These are phyloP conservation scores for rapeseed (Brassica napus) DNA, from an alignment of 345 rosid species.

Conservation along the genomic window DNA sequence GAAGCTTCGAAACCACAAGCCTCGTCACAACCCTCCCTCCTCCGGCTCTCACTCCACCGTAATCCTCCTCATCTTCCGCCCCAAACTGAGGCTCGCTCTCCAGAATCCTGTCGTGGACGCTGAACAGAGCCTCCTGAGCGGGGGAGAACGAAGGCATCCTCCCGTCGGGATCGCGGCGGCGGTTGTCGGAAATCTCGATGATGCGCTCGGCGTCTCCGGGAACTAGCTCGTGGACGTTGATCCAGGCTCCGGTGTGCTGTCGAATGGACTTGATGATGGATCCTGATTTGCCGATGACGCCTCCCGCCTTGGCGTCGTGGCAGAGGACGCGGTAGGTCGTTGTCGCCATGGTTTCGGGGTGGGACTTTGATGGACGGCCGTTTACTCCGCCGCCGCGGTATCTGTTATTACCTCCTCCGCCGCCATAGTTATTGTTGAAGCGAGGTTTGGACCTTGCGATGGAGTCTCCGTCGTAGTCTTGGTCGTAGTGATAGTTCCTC, in stretches of 20 bases:
- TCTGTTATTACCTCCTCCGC: constrained; percentile 28
- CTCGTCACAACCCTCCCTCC: constrained; percentile 75
- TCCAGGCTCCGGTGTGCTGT: constrained; percentile 97
- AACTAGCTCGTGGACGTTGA: constrained; percentile 91
- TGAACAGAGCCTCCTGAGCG: constrained; percentile 86
- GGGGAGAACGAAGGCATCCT: constrained; percentile 91
- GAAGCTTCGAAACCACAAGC: constrained; percentile 87
- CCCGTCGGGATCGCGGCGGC: constrained; percentile 94
- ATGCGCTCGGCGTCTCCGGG: constrained; percentile 91
- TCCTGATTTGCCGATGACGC: constrained; percentile 97
- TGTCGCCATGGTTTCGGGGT: constrained; percentile 64
- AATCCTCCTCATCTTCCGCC: constrained; percentile 58
- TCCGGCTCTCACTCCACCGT: constrained; percentile 48
- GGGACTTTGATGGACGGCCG: constrained; percentile 44
- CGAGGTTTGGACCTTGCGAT: constrained; percentile 70
- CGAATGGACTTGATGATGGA: constrained; percentile 86
- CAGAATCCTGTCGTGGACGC: constrained; percentile 84
- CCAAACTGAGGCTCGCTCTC: constrained; percentile 70
- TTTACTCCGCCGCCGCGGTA: constrained; percentile 37
- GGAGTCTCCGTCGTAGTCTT: constrained; percentile 75
- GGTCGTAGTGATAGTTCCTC: constrained; percentile 87
- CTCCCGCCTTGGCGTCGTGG: constrained; percentile 91
- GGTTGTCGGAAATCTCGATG: constrained; percentile 91
- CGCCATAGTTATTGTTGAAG: constrained; percentile 56
- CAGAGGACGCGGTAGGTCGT: constrained; percentile 94